Base-by-base conservation (phyloP, 345 rosid species). In the Dimocarpus longan region DNA sequence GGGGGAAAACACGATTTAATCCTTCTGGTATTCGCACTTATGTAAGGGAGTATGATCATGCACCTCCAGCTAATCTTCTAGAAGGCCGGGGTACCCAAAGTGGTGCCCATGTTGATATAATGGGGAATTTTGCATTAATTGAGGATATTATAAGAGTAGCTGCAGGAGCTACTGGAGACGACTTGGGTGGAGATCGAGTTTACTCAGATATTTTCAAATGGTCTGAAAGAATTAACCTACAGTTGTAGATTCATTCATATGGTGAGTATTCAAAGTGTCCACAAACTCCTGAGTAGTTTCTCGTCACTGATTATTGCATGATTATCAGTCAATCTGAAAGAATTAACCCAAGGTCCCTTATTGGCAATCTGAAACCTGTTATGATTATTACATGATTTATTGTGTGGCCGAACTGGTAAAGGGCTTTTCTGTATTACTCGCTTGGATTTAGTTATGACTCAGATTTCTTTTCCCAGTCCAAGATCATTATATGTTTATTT, bases 71-170 rank as follows among this genome's bases (percentile, higher is more conserved):
- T 76, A 92, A 86, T 78, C 86, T 90, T 24, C 85, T 92, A 4
- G 93, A 92, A 64, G 94, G 94, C 13, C 86, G 94, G 60, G 97
- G 94, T 54, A 90, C 90, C 43, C 97, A 88, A 74, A 92, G 97
- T 74, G 97, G 94, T 74, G 89, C 91, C 26, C 93, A 92, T 76
- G 93, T 92, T 44, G 91, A 92, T 82, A 90, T 92, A 72, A 82
- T 92, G 97, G 97, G 94, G 24, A 92, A 92, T 69, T 92, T 92
- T 56, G 94, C 91, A 42, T 81, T 92, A 83, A 90, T 90, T 32
- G 97, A 92, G 81, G 94, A 92, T 77, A 66, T 92, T 60, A 76
- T 92, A 77, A 85, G 91, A 72, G 86, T 90, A 8, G 92, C 93
- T 28, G 91, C 96, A 1, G 93, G 96, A 26, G 90, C 89, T 48